Base-by-base conservation (phyloP, 73 alveolate species). In the Paramecium biaurelia region DNA sequence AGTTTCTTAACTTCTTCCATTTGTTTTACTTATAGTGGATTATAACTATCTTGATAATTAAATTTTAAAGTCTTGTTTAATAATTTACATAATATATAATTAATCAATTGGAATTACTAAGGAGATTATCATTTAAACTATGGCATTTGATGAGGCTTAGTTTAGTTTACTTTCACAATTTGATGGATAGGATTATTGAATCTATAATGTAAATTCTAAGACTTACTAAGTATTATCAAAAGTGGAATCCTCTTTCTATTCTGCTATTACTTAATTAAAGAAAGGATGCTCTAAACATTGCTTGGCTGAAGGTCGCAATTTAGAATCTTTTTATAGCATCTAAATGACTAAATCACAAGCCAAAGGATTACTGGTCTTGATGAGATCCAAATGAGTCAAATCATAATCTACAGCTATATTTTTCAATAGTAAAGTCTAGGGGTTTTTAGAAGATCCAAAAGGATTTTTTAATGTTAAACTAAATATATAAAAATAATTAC, bases 391-490 rank as follows among this genome's bases (percentile, higher is more conserved):
- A 45, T 43, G 53, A 43, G 56, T 43, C 49, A 18, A 30, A 9
- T 79, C 90, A 45, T 79, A 79, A 42, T 79, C 74, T 0, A 11
- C 90, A 15, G 21, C 23, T 6, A 79, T 43, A 34, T 79, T 79
- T 41, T 79, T 79, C n/a, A 10, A 0, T 3, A 79, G 5, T 4
- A 79, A 10, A 14, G 47, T 35, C 5, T 41, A 10, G 18, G 74
- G 76, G 15, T 79, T 79, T 47, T n/a, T 79, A 11, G 76, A 79
- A 6, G 70, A 30, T 41, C 90, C 90, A 45, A 79, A 79, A 15
- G 90, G 90, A 47, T 79, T 79, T 14, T 47, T 43, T 24, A 47
- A 42, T 21, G 90, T 79, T 23, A 79, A 63, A 9, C 90, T 79
- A 35, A 5, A 34, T 28, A 14, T 8, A 74, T 18, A 12, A 9